Base-by-base conservation (phyloP, 352 stramenopile genomes). In the Globisporangium megalacanthum region DNA sequence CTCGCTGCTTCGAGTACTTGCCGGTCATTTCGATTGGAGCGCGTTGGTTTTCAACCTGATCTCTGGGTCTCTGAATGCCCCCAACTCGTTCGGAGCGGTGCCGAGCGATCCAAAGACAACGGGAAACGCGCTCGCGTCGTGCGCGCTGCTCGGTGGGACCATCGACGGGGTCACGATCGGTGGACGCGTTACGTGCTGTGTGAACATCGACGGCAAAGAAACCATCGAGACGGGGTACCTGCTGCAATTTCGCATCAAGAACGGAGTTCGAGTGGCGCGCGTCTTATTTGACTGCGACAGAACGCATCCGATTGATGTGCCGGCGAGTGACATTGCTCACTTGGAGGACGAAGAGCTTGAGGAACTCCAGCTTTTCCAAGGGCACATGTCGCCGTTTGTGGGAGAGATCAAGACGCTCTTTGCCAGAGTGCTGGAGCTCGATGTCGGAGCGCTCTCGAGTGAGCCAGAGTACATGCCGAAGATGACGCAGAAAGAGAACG, bases 191-290 rank as follows among this genome's bases (percentile, higher is more conserved):
- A 82, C 72, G 10, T 89, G 79, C 53, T 85, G 77, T 49, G 80
- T 88, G 29, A 91, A 77, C 17, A 80, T 90, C 25, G 79, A 92
- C 36, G 76, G 68, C 2, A 92, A 87, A 57, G 80, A 88, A 31
- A 77, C 83, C 13, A 70, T 88, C 22, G 83, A 93, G 54, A 86
- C 68, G 0, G 83, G 83, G 4, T 89, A 78, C 58, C 39, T 91
- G 11, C 61, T 89, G 8, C 68, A 83, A 10, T 78, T 86, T 44
- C 59, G 63, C 10, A 53, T 85, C 25, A 73, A 77, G 36, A 65
- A 69, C 49, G 69, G 66, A 10, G 25, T 35, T 0, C 76, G 81
- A n/a, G 69, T 62, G 4, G 80, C 77, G 3, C 68, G 76, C 17
- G 60, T 93, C 33, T 69, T 90, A 0, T 88, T 92, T 29, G 83